These are phyloP conservation scores for Termitomyces sp. DNA, from an alignment of 768 basidiomycete species.

Conservation along the genomic window DNA sequence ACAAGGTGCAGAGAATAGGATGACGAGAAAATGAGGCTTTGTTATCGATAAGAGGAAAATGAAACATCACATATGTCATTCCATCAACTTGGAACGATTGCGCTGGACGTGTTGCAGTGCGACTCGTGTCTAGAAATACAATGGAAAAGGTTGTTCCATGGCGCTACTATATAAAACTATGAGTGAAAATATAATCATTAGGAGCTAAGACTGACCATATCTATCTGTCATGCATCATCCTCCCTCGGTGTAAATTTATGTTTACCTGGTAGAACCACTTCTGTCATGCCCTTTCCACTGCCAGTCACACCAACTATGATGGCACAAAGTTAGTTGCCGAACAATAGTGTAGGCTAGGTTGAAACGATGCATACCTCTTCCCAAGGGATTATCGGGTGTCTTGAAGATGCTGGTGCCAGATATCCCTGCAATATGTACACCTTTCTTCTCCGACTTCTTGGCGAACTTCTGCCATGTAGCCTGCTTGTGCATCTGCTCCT, in stretches of 20 bases:
- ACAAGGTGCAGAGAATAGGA: constrained; percentile 14
- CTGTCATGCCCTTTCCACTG: constrained; percentile 88
- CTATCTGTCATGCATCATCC: constrained; percentile 34
- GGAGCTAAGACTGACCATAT: constrained; percentile 5
- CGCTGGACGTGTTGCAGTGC: neutral
- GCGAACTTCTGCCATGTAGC: constrained; percentile 93
- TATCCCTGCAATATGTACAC: constrained; percentile 85
- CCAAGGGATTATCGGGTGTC: constrained; percentile 89
- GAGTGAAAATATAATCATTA: neutral
- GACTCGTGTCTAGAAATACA: constrained; percentile 5
- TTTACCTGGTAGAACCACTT: constrained; percentile 61
- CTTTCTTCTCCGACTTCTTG: constrained; percentile 92
- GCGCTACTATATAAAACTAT: neutral
- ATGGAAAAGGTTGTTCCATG: neutral
- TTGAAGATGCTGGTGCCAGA: constrained; percentile 91
- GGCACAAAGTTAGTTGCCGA: constrained; percentile 21
- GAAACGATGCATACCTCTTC: constrained; percentile 58
- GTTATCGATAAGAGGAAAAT: constrained; percentile 22
- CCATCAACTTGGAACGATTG: constrained; percentile 4
- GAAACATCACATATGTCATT: constrained; percentile 30
- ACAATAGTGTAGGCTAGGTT: constrained; percentile 5
- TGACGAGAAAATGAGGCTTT: constrained; percentile 27
- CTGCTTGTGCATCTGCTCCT: constrained; percentile 83
- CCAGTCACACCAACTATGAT: constrained; percentile 86
- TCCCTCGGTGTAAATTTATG: constrained; percentile 66